A percentile compares a stretch with the other conserved stretches of the same genome.
Evolutionary conservation across 139 green algal genomes (phyloP).

Genomic region (Spirogloea muscicola): DNA sequence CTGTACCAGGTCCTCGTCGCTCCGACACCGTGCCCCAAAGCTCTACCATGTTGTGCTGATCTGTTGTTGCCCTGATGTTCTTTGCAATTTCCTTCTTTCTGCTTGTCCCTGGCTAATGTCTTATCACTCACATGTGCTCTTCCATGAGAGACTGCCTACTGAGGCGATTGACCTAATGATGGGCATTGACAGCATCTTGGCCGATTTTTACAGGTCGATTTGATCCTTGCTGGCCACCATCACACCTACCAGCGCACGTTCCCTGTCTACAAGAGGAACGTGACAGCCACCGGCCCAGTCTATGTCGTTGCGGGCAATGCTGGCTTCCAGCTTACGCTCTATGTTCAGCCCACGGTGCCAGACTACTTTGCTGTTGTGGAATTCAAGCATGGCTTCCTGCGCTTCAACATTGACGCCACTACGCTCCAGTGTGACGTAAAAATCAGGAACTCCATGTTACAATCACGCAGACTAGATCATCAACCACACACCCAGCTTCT

Average conservation of each 20-base stretch:
- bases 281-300: slow-evolving; percentile 33
- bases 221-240: slow-evolving; percentile 65
- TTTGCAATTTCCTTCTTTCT: too few relatives aligned
- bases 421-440: not conserved
- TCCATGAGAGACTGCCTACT: too few relatives aligned
- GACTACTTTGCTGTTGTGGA: slow-evolving; percentile 21
- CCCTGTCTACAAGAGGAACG: slow-evolving; percentile 51
- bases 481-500: too few relatives aligned
- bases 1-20: not conserved
- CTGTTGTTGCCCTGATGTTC: too few relatives aligned
- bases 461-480: too few relatives aligned
- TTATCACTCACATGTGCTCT: too few relatives aligned
- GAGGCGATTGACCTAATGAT: too few relatives aligned
- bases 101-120: too few relatives aligned
- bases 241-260: slow-evolving; percentile 70
- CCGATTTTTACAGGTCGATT: slow-evolving; percentile 63
- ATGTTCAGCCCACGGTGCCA: not conserved
- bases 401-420: slow-evolving; percentile 8
- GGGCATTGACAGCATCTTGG: too few relatives aligned
- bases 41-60: too few relatives aligned
- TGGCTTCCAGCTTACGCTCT: slow-evolving; percentile 18
- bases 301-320: slow-evolving; percentile 22
- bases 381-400: slow-evolving; percentile 13
- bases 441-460: too few relatives aligned
- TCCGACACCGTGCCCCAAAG: too few relatives aligned